phyloP scores from a whole-genome alignment of 139 green algal genomes.

The Picochlorum sp. region DNA sequence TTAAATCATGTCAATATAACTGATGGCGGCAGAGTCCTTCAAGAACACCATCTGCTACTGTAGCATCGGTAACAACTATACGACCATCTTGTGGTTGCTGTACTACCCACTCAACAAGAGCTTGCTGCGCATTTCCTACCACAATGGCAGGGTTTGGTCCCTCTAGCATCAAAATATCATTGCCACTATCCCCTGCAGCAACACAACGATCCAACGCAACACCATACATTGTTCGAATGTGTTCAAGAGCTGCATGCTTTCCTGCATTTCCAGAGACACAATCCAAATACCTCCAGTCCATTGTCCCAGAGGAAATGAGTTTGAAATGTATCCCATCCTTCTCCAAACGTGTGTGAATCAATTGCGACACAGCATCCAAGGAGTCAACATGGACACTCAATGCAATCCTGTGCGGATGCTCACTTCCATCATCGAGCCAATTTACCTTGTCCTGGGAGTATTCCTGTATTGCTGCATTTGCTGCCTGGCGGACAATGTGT shows the following conservation, averaged over 20 bases:
- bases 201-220: conserved; percentile 54
- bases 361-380: conserved; percentile 27
- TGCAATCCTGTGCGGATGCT: conserved; percentile 83
- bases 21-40: conserved; percentile 57
- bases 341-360: conserved; percentile 26
- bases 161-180: conserved; percentile 89
- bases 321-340: conserved; percentile 29
- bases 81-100: conserved; percentile 49
- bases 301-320: conserved; percentile 67
- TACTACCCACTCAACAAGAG: conserved; percentile 58
- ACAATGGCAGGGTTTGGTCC: conserved; percentile 49
- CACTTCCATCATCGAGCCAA: conserved; percentile 69
- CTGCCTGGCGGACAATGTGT: neutral
- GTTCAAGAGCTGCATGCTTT: conserved; percentile 77
- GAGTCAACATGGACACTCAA: conserved; percentile 46
- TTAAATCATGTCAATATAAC: conserved; percentile 44
- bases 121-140: conserved; percentile 75
- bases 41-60: conserved; percentile 58
- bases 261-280: conserved; percentile 59
- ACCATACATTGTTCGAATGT: conserved; percentile 55
- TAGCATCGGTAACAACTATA: conserved; percentile 44
- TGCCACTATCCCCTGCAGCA: conserved; percentile 83
- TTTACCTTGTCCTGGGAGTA: conserved; percentile 12
- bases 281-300: conserved; percentile 81
- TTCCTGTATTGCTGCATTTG: conserved; percentile 4